Conservation (phyloP, 2,329 filamentous ascomycete species). For the Pseudovirgaria hyperparasitica region DNA sequence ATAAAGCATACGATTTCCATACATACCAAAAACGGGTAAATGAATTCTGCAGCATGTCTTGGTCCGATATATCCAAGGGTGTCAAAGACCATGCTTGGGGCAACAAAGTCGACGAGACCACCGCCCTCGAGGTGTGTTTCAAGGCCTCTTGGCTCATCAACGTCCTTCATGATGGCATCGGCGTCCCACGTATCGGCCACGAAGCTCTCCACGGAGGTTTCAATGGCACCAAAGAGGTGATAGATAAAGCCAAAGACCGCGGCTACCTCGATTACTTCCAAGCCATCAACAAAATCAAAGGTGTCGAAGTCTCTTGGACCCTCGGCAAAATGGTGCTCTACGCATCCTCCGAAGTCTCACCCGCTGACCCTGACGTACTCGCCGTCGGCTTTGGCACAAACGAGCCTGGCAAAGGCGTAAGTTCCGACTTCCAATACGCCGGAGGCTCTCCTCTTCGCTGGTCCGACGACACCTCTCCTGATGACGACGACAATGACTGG, state of each 20-base stretch:
- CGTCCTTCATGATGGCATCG: slow-evolving; percentile 89
- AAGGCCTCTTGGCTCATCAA: slow-evolving; percentile 98
- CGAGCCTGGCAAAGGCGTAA: slow-evolving; percentile 45
- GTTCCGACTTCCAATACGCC: slow-evolving; percentile 73
- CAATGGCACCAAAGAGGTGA: slow-evolving; percentile 61
- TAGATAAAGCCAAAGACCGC: slow-evolving; percentile 56
- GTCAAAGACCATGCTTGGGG: slow-evolving; percentile 57
- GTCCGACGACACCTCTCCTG: slow-evolving; percentile 30
- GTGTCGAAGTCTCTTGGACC: slow-evolving; percentile 92
- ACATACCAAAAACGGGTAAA: slow-evolving; percentile 78
- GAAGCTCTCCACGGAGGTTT: slow-evolving; percentile 46
- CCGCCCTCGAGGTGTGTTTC: slow-evolving; percentile 83
- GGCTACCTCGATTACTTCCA: slow-evolving; percentile 79
- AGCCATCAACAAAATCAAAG: slow-evolving; percentile 83
- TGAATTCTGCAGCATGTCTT: slow-evolving; percentile 74
- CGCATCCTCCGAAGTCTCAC: slow-evolving; percentile 74
- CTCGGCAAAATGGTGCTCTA: slow-evolving; percentile 94
- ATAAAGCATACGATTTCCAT: slow-evolving; percentile 75
- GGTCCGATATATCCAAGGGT: slow-evolving; percentile 60
- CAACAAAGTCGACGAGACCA: slow-evolving; percentile 58
- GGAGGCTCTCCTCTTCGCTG: slow-evolving; percentile 39
- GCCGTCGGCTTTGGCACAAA: slow-evolving; percentile 94
- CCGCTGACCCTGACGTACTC: slow-evolving; percentile 44
- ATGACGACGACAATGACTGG: slow-evolving; percentile 39
- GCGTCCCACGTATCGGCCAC: slow-evolving; percentile 72